Evolutionary conservation across 1,284 basidiomycete genomes (phyloP).

Genomic region (Tetrapyrgos nigripes): DNA sequence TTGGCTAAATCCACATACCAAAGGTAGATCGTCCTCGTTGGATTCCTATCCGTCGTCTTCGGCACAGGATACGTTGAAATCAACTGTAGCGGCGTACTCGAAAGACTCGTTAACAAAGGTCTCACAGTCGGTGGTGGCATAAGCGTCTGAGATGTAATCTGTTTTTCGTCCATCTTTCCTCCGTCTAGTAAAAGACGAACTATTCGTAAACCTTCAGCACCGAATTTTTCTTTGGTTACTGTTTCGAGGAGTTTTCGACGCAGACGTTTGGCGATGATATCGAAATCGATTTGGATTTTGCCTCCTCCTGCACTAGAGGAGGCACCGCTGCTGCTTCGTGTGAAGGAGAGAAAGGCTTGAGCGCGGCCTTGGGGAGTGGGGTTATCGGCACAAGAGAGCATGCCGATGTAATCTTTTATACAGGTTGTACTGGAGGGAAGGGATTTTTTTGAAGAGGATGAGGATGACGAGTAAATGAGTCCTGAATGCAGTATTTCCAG

Average conservation of each 20-base stretch:
- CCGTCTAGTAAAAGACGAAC: conserved; percentile 82
- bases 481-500: conserved; percentile 62
- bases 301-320: conserved; percentile 4
- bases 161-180: conserved; percentile 98
- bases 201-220: conserved; percentile 86
- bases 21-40: conserved; percentile 85
- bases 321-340: conserved; percentile 55
- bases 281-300: conserved; percentile 85
- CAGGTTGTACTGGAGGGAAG: conserved; percentile 61
- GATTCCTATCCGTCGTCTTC: conserved; percentile 86
- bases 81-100: conserved; percentile 67
- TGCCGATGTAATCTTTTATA: conserved; percentile 78
- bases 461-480: conserved; percentile 47
- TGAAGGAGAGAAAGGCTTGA: conserved; percentile 66
- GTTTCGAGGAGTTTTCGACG: conserved; percentile 80
- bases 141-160: conserved; percentile 95
- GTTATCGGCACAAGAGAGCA: conserved; percentile 82
- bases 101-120: conserved; percentile 79
- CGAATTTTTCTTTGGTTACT: conserved; percentile 84
- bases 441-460: conserved; percentile 58
- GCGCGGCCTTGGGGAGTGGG: conserved; percentile 73
- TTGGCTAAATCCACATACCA: conserved; percentile 91
- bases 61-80: conserved; percentile 93
- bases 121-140: conserved; percentile 90
- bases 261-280: conserved; percentile 75